Percentiles rank a stretch among this genome's conserved stretches.
Conservation (phyloP, 768 basidiomycete genomes). For the Tulasnella sp. region DNA sequence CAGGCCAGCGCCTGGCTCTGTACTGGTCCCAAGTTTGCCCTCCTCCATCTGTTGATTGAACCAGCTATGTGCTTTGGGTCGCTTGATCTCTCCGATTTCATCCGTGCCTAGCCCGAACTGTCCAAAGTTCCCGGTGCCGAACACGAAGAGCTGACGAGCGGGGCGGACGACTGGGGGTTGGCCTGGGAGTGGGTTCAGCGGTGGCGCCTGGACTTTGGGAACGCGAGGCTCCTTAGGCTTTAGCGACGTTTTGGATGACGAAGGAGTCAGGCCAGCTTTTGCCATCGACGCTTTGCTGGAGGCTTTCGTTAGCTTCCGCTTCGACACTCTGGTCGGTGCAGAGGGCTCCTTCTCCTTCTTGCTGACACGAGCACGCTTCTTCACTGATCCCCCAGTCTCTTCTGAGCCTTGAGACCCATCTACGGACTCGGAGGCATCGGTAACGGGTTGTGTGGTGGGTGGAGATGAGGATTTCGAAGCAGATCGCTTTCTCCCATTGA, state of each 20-base stretch:
- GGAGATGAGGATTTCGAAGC: constrained; percentile 3
- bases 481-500: constrained; percentile 24
- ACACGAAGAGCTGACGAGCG: constrained; percentile 71
- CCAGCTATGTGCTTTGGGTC: constrained; percentile 72
- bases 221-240: constrained; percentile 15
- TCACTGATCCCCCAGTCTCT: not conserved
- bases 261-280: constrained; percentile 6
- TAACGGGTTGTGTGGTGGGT: not conserved
- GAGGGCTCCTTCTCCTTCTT: constrained; percentile 16
- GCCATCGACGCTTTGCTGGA: constrained; percentile 10
- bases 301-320: constrained; percentile 20
- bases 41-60: constrained; percentile 69
- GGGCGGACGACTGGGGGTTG: constrained; percentile 59
- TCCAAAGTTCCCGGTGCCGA: constrained; percentile 90
- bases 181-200: constrained; percentile 47
- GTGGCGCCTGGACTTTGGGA: constrained; percentile 20
- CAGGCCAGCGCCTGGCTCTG: constrained; percentile 64
- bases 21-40: constrained; percentile 57
- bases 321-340: constrained; percentile 12
- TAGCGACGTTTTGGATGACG: constrained; percentile 3
- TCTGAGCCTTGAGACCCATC: constrained; percentile 15
- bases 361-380: constrained; percentile 16
- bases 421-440: constrained; percentile 2
- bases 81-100: constrained; percentile 62
- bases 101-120: constrained; percentile 90